Evolutionary conservation across 2,329 filamentous ascomycete genomes (phyloP).

Genomic region (Exophiala alcalophila): DNA sequence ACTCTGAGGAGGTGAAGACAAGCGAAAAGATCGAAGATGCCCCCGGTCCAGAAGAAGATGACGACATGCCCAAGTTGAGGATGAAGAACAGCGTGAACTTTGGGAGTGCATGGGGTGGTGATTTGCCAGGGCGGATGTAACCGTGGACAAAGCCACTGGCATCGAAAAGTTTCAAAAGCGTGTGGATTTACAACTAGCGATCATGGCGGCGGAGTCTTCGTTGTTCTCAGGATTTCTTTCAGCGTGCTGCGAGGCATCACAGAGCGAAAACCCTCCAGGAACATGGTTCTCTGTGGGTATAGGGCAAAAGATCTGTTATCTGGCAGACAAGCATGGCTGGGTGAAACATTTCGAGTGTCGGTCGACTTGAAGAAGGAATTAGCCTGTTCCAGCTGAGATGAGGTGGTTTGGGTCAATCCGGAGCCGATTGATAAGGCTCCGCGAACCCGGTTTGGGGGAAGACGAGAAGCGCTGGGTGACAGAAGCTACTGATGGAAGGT

Average conservation of each 20-base stretch:
- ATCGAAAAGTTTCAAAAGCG: too few relatives aligned
- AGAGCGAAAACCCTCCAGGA: neutral
- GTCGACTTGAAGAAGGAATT: too few relatives aligned
- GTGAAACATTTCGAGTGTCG: too few relatives aligned
- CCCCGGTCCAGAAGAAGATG: slow-evolving; percentile 28
- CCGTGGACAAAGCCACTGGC: neutral
- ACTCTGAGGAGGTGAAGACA: slow-evolving; percentile 31
- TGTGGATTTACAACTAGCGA: too few relatives aligned
- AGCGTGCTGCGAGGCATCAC: neutral
- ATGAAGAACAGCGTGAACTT: slow-evolving; percentile 48
- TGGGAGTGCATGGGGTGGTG: slow-evolving; percentile 45
- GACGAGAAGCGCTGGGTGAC: too few relatives aligned
- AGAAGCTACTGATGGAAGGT: too few relatives aligned
- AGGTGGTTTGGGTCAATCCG: slow-evolving; percentile 14
- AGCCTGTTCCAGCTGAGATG: slow-evolving; percentile 1
- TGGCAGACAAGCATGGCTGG: too few relatives aligned
- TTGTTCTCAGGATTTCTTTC: too few relatives aligned
- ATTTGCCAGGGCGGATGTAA: slow-evolving; percentile 18
- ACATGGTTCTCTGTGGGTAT: too few relatives aligned
- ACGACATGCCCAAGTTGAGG: slow-evolving; percentile 35
- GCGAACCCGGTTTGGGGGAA: slow-evolving; percentile 7
- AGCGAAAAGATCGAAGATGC: slow-evolving; percentile 34
- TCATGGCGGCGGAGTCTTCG: slow-evolving; percentile 7
- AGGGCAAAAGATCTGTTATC: too few relatives aligned
- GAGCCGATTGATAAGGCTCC: slow-evolving; percentile 8